Base-by-base conservation (phyloP, 169 alveolate species). In the Cryptosporidium felis region DNA sequence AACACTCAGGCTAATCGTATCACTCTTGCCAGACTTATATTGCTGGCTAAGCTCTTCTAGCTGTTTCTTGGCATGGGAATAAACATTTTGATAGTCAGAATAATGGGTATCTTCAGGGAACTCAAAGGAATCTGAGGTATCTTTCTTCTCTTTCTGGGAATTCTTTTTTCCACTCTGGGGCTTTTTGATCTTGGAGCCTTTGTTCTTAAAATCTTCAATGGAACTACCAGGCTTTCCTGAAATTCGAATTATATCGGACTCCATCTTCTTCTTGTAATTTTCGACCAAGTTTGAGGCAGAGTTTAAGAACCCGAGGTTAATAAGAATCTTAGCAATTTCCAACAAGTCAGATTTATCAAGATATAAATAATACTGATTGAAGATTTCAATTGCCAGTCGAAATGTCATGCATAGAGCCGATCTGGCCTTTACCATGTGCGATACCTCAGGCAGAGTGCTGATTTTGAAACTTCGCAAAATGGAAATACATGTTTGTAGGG, bases 391-490 rank as follows among this genome's bases (percentile, higher is more conserved):
- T 32, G 61, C 61, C 5, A 74, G 65, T 38, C 85, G 51, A n/a
- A 74, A 74, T 14, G 66, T 16, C 85, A 74, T 74, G 26, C 85
- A 74, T 14, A 58, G 47, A 32, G 85, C 85, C 28, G 74, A 74
- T 32, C 85, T 74, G 9, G 85, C 85, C 38, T 41, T 74, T 1
- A 74, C 85, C 26, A 74, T 36, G 41, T 74, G 67, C 4, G 58
- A 53, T 1, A 56, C 58, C n/a, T 74, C 85, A 12, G 85, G 85
- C 10, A 74, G 59, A 40, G 85, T 74, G 40, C 85, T 53, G 58
- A 51, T 49, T 74, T 74, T 74, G n/a, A 74, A 74, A 38, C 85
- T 74, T 5, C 85, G 51, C 28, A 74, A 6, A 38, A 74, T 67
- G 16, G 74, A 74, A 32, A 49, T 34, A 16, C 56, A 18, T 16